Base-by-base conservation (phyloP, 208 protist species). In the Leptomonas seymouri region DNA sequence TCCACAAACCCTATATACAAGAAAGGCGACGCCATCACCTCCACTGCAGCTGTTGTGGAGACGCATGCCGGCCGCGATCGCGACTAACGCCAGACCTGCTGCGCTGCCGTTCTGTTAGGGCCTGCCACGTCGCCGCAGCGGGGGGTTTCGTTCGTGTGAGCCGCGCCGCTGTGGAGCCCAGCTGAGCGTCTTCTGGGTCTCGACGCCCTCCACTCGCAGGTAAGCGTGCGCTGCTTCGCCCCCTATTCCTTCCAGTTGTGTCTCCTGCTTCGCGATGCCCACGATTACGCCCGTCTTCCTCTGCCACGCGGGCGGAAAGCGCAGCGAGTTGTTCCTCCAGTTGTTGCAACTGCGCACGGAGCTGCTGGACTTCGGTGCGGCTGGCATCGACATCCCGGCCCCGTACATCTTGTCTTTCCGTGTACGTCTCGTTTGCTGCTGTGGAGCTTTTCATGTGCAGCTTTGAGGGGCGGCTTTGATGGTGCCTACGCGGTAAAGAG, bases 51-150 rank as follows among this genome's bases (percentile, higher is more conserved):
- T 46, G 46, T 42, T 63, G 55, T 3, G 15, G 63, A 14, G 60
- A 41, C 31, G 36, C 58, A 30, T 16, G 44, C 7, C 31, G 39
- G 23, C n/a, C 14, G 18, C 31, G 51, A 14, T 55, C 34, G 0
- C n/a, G 12, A 8, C 45, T 34, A 2, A 18, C 44, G 42, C 21
- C 46, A 0, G 60, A 65, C 18, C 46, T 16, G 60, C 60, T 65
- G 21, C 63, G 71, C 56, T 76, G 71, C 7, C 71, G 71, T n/a
- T 58, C 63, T 34, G 71, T 45, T 12, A 76, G 34, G 14, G 28
- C 56, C 57, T 51, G 34, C 71, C 71, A 76, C 56, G 71, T 76
- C 5, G 27, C 63, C 20, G 51, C 70, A 6, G 54, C 25, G 16
- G 31, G 12, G 6, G 61, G 8, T 27, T 49, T 20, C 31, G 20